phyloP scores from a whole-genome alignment of 768 basidiomycete genomes.

The Austroboletus eburneus region DNA sequence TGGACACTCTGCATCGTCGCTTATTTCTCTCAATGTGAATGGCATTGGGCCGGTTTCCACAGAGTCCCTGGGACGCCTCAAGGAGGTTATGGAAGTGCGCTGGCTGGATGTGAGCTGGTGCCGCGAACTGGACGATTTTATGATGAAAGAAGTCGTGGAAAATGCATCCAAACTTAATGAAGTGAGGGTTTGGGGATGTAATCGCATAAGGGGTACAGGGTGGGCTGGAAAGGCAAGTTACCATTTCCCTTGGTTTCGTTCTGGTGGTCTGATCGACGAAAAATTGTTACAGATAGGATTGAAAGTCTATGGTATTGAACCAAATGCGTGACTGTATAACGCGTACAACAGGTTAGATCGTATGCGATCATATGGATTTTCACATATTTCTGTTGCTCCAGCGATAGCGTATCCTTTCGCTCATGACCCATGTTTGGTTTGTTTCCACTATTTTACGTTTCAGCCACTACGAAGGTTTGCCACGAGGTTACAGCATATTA shows the following conservation, averaged over 20 bases:
- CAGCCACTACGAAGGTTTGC: no score
- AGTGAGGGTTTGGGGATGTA: conserved; percentile 55
- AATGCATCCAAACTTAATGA: conserved; percentile 38
- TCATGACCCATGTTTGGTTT: no score
- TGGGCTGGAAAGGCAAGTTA: conserved; percentile 41
- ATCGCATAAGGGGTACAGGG: conserved; percentile 42
- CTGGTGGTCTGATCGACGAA: not conserved
- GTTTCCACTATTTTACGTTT: no score
- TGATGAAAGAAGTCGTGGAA: conserved; percentile 64
- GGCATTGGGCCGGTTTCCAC: conserved; percentile 64
- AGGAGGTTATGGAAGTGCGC: conserved; percentile 40
- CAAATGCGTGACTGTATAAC: conserved; percentile 30
- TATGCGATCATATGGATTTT: no score
- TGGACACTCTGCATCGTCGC: conserved; percentile 54
- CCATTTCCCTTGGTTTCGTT: not conserved
- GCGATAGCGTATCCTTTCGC: no score
- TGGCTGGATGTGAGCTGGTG: conserved; percentile 84
- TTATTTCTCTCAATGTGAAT: conserved; percentile 68
- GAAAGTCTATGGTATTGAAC: conserved; percentile 35
- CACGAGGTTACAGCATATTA: no score
- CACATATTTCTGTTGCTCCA: no score
- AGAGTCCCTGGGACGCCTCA: conserved; percentile 39
- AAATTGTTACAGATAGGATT: conserved; percentile 18
- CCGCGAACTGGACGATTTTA: conserved; percentile 75
- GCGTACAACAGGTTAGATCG: no score